These are phyloP conservation scores for Russula olivacea DNA, from an alignment of 768 basidiomycete genomes.

Conservation along the genomic window DNA sequence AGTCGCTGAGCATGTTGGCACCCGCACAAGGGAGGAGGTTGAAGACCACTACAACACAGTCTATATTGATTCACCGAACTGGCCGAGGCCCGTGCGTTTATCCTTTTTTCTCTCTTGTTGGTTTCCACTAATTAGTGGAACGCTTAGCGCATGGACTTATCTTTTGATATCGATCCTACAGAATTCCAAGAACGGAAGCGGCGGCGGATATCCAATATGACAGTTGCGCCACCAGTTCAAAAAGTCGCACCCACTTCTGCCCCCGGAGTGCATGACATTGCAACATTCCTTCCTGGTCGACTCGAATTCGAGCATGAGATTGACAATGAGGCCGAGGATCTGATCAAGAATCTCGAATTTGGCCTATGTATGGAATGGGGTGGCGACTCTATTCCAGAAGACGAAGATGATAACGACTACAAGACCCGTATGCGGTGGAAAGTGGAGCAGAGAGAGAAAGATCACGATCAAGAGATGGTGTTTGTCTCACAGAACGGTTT, in stretches of 20 bases:
- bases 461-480: constrained; percentile 28
- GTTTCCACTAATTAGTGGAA: constrained; percentile 18
- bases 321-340: constrained; percentile 94
- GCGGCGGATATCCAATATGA: constrained; percentile 76
- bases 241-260: constrained; percentile 81
- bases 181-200: constrained; percentile 89
- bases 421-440: constrained; percentile 42
- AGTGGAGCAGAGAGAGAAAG: constrained; percentile 36
- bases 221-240: constrained; percentile 47
- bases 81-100: constrained; percentile 71
- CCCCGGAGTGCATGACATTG: constrained; percentile 88
- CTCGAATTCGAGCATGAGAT: constrained; percentile 97
- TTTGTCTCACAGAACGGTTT: constrained; percentile 14
- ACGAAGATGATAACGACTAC: constrained; percentile 72
- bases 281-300: constrained; percentile 91
- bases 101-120: constrained; percentile 3
- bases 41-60: constrained; percentile 80
- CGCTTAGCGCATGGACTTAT: constrained; percentile 39
- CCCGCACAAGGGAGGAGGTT: constrained; percentile 88
- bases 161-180: constrained; percentile 69
- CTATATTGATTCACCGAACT: constrained; percentile 72
- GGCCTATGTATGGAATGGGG: constrained; percentile 82
- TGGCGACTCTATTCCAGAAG: constrained; percentile 75
- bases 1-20: constrained; percentile 91
- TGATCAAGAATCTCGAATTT: constrained; percentile 94